Evolutionary conservation across 1,284 basidiomycete species (phyloP).

Genomic region (Tranzscheliella williamsii): DNA sequence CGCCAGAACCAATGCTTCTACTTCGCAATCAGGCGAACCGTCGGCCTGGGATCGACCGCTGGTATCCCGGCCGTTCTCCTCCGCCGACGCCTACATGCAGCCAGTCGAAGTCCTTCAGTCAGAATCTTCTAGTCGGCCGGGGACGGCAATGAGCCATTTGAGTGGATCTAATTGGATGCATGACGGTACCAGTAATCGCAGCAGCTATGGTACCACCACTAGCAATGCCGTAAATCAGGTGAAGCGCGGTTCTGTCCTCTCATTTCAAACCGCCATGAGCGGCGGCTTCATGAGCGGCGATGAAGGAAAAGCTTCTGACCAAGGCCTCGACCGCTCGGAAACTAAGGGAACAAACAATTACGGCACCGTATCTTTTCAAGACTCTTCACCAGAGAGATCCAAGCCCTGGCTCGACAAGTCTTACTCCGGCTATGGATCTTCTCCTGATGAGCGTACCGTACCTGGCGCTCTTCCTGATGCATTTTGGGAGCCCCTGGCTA

Average conservation of each 20-base stretch:
- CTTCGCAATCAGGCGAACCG: slow-evolving; percentile 4
- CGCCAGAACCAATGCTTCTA: slow-evolving; percentile 2
- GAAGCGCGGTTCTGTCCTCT: slow-evolving; percentile 47
- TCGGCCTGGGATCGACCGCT: neutral
- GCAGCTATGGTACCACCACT: slow-evolving; percentile 30
- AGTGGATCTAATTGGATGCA: slow-evolving; percentile 36
- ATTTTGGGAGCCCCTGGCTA: too few species aligned
- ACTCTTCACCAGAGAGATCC: too few species aligned
- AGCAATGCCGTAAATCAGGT: slow-evolving; percentile 16
- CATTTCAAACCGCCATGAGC: slow-evolving; percentile 55
- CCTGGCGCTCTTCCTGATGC: slow-evolving; percentile 29
- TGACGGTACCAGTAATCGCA: slow-evolving; percentile 26
- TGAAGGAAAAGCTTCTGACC: slow-evolving; percentile 20
- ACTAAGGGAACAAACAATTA: neutral
- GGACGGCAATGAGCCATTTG: slow-evolving; percentile 32
- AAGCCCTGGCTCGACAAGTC: slow-evolving; percentile 23
- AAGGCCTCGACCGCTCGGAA: slow-evolving; percentile 10
- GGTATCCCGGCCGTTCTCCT: slow-evolving; percentile 25
- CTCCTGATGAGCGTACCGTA: slow-evolving; percentile 23
- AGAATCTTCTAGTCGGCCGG: slow-evolving; percentile 25
- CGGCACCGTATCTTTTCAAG: neutral
- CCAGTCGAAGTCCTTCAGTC: slow-evolving; percentile 20
- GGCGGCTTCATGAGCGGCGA: slow-evolving; percentile 43
- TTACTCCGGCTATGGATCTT: slow-evolving; percentile 10
- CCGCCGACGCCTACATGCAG: slow-evolving; percentile 35